phyloP scores from a whole-genome alignment of 176 grass and related monocot species.

The Aegilops bicornis region DNA sequence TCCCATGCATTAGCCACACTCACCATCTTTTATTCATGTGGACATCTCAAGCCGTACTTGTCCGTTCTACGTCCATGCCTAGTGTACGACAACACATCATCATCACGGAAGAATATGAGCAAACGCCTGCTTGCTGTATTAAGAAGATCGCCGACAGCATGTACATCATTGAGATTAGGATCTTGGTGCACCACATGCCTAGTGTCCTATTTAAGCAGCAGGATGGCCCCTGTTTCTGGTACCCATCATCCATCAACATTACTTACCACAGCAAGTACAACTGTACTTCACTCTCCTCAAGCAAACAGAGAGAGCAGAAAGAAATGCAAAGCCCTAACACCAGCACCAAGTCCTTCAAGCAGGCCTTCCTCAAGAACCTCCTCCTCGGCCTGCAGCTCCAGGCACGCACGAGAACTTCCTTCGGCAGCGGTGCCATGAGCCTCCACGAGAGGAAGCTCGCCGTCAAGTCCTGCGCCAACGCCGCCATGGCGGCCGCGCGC shows the following conservation, averaged over 20 bases:
- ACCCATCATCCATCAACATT: no score
- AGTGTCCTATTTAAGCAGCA: neutral
- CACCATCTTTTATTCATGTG: no score
- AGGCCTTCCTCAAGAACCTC: slow-evolving; percentile 50
- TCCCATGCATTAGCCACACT: no score
- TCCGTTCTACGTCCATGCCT: no score
- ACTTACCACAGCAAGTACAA: neutral
- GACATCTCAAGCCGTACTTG: no score
- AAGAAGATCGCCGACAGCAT: no score
- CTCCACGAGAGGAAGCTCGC: slow-evolving; percentile 48
- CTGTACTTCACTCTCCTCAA: neutral
- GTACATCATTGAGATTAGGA: no score
- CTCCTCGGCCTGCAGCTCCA: neutral
- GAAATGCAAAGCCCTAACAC: slow-evolving; percentile 38
- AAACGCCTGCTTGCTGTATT: no score
- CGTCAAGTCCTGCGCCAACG: slow-evolving; percentile 50
- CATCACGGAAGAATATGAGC: no score
- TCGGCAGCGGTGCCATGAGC: slow-evolving; percentile 17
- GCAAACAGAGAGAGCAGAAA: neutral
- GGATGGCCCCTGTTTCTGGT: neutral
- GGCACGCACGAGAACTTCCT: neutral
- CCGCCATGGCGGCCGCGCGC: slow-evolving; percentile 56
- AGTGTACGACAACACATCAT: no score
- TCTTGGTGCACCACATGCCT: neutral
- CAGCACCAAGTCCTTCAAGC: slow-evolving; percentile 34